These are phyloP conservation scores for Aspergillus arachidicola DNA, from an alignment of 2,329 filamentous ascomycete genomes.

Conservation along the genomic window DNA sequence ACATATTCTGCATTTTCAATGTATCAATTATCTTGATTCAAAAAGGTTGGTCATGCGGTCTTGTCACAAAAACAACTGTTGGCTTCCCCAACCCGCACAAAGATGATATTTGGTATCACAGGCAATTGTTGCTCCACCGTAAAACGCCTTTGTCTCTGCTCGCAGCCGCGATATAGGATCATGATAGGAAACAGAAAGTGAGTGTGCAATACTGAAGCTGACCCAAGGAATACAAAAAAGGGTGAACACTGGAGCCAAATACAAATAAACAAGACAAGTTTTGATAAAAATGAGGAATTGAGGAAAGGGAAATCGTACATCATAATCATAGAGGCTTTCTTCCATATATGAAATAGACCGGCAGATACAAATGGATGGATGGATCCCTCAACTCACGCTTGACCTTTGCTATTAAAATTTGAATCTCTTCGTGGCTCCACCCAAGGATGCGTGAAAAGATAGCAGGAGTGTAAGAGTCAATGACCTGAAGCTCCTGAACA, in stretches of 20 bases:
- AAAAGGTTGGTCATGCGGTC: too few relatives aligned
- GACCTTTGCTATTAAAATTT: background rate
- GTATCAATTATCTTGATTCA: too few relatives aligned
- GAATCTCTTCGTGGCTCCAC: background rate
- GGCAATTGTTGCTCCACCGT: background rate
- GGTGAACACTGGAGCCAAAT: background rate
- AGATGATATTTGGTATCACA: background rate
- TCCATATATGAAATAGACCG: background rate
- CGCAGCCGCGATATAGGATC: background rate
- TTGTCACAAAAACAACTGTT: background rate
- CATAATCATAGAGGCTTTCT: background rate
- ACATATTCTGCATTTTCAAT: too few relatives aligned
- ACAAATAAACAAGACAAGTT: background rate
- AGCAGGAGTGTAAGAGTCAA: background rate
- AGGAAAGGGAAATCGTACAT: background rate
- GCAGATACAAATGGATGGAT: background rate
- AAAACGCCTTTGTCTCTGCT: background rate
- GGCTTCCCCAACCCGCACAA: background rate
- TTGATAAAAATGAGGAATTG: background rate
- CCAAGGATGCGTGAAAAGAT: background rate
- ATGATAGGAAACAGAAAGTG: background rate
- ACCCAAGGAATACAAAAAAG: background rate
- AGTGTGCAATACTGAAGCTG: background rate
- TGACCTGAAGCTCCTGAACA: slow-evolving; percentile 1
- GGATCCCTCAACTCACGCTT: slow-evolving; percentile 1